Conservation (phyloP, 1,139 yeast species). For the Candida tropicalis region DNA sequence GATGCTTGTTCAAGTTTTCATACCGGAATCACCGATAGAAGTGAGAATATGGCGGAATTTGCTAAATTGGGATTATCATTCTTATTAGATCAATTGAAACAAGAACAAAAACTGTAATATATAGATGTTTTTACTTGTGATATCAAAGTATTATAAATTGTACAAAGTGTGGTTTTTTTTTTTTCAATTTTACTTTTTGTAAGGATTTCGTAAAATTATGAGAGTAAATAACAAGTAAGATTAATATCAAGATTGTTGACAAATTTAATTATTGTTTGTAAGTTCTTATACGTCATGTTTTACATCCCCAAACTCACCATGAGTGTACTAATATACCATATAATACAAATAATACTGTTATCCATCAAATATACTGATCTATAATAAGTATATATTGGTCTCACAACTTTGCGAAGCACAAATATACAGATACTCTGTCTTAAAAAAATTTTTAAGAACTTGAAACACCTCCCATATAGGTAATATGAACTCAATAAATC, state of each 20-base stretch:
- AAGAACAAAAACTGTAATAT: background rate
- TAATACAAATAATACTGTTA: too few relatives aligned
- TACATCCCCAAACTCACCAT: background rate
- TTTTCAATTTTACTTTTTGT: background rate
- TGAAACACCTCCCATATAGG: too few relatives aligned
- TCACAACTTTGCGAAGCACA: too few relatives aligned
- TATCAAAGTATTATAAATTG: too few relatives aligned
- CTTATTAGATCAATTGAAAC: slow-evolving; percentile 44
- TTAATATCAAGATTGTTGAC: background rate
- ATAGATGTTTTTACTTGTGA: background rate
- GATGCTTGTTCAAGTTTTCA: slow-evolving; percentile 51
- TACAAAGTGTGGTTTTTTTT: too few relatives aligned
- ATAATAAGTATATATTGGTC: too few relatives aligned
- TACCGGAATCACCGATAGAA: slow-evolving; percentile 54
- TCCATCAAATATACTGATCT: too few relatives aligned
- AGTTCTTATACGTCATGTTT: background rate
- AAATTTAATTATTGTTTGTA: background rate
- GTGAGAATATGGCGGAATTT: slow-evolving; percentile 72
- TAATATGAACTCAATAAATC: background rate
- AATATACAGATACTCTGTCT: too few relatives aligned
- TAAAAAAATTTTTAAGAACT: background rate
- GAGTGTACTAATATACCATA: too few relatives aligned
- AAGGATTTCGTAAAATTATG: background rate
- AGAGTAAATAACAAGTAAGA: background rate
- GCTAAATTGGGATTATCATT: slow-evolving; percentile 69